Evolutionary conservation across 352 stramenopile species (phyloP).

Genomic region (Globisporangium okanoganense): DNA sequence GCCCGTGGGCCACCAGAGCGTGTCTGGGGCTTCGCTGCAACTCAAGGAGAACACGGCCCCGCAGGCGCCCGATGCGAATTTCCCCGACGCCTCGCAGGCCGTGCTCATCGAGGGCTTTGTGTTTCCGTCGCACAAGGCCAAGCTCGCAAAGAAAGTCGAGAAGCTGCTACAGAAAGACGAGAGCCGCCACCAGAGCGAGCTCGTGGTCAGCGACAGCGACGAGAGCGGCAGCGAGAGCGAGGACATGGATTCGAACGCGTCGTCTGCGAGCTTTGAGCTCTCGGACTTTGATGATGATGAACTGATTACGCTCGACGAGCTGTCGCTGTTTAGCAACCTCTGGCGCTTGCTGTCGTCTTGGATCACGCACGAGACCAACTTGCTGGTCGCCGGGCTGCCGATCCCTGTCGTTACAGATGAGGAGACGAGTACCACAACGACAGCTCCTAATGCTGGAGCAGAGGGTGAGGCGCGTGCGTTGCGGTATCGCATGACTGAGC

Average conservation of each 20-base stretch:
- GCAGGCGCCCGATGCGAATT: constrained; percentile 35
- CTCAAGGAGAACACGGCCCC: constrained; percentile 47
- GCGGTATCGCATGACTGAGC: constrained; percentile 52
- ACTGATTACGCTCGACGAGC: constrained; percentile 60
- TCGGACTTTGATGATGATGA: constrained; percentile 73
- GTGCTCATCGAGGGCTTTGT: constrained; percentile 82
- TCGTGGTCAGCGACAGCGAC: constrained; percentile 74
- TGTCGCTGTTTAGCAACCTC: constrained; percentile 67
- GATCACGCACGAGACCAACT: constrained; percentile 68
- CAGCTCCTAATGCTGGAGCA: neutral
- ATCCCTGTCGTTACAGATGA: constrained; percentile 20
- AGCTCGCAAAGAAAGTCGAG: constrained; percentile 71
- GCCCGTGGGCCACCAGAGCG: constrained; percentile 24
- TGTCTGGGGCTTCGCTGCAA: constrained; percentile 12
- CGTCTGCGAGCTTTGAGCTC: constrained; percentile 53
- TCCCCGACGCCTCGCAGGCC: constrained; percentile 51
- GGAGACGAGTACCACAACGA: constrained; percentile 1
- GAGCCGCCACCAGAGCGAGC: constrained; percentile 40
- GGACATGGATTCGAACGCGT: constrained; percentile 37
- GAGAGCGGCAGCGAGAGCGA: constrained; percentile 11
- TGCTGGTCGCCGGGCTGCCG: constrained; percentile 42
- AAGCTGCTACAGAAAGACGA: constrained; percentile 28
- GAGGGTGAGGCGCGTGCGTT: constrained; percentile 40
- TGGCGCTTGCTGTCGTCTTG: constrained; percentile 67
- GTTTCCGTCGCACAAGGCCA: constrained; percentile 78